Base-by-base conservation (phyloP, 176 grass and related monocot genomes). In the Avena sativa region DNA sequence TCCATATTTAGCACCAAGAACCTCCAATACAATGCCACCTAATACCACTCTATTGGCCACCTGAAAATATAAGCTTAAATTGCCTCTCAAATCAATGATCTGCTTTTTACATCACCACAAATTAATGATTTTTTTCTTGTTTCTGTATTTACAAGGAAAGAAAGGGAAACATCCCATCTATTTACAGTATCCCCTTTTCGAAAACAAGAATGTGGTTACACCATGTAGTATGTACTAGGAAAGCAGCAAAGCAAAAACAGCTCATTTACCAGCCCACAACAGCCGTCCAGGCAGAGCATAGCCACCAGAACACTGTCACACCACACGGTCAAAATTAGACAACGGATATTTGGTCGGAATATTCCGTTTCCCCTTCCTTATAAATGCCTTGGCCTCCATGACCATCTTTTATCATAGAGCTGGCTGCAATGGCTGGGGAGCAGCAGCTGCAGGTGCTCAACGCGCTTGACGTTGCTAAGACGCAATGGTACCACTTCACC, bases 401-500 rank as follows among this genome's bases (percentile, higher is more conserved):
- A 10, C 60, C 25, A 63, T 10, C 60, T 63, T 63, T 3, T 10
- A 63, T 26, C 60, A 63, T 10, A 63, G 60, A 25, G 21, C 10
- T 10, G 21, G 60, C 21, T 26, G 60, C 60, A 63, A 64, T 65
- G 62, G 26, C 62, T 65, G 62, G 25, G 12, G 62, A 65, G 25
- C 62, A 65, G 62, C 25, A 65, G 73, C 85, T 95, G 5, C 68
- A 89, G 3, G 91, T 93, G 0, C 81, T 93, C 30, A 84, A 19
- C 34, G 74, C 81, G 38, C 87, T 96, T 23, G 94, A 96, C 90
- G 62, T 36, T 6, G 94, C 94, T 6, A 95, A 90, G 91, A 96
- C 91, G 52, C 94, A 93, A 59, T 89, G 87, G 82, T 93, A 92
- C 85, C 94, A 96, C 30, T 96, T 96, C 79, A 81, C 82, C 79